Evolutionary conservation across 306 rosid genomes (phyloP).

Genomic region (Cajanus cajan): DNA sequence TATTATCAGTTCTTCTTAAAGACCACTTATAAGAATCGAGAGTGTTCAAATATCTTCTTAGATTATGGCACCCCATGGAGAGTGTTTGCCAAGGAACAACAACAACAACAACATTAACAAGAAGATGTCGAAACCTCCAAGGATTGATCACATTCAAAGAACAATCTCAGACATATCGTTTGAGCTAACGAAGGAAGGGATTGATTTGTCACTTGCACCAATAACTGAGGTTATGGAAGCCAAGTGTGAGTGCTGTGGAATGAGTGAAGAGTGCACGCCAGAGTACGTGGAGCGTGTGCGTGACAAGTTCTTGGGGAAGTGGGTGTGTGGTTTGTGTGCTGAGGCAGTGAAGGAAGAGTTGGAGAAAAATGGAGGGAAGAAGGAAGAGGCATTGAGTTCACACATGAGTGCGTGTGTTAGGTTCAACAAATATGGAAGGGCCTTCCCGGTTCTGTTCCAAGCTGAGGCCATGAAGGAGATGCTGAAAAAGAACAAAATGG

Average conservation of each 20-base stretch:
- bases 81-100: slow-evolving; percentile 29
- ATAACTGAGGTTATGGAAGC: slow-evolving; percentile 74
- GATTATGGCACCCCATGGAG: slow-evolving; percentile 79
- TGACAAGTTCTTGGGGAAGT: slow-evolving; percentile 67
- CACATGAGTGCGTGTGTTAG: slow-evolving; percentile 82
- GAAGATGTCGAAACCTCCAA: slow-evolving; percentile 54
- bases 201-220: slow-evolving; percentile 48
- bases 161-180: slow-evolving; percentile 80
- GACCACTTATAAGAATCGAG: background rate
- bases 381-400: slow-evolving; percentile 65
- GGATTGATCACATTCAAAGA: slow-evolving; percentile 51
- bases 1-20: background rate
- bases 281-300: slow-evolving; percentile 74
- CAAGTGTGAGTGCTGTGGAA: slow-evolving; percentile 95
- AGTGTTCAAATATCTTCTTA: background rate
- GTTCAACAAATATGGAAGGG: slow-evolving; percentile 82
- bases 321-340: slow-evolving; percentile 81
- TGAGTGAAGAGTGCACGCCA: slow-evolving; percentile 85
- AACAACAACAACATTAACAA: slow-evolving; percentile 31
- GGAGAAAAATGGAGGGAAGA: slow-evolving; percentile 72
- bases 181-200: slow-evolving; percentile 53
- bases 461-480: slow-evolving; percentile 96
- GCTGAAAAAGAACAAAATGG: slow-evolving; percentile 74
- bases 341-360: slow-evolving; percentile 95
- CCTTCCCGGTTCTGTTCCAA: slow-evolving; percentile 82